phyloP scores from a whole-genome alignment of 2,329 filamentous ascomycete genomes.

The Sphaerostilbella broomeana region DNA sequence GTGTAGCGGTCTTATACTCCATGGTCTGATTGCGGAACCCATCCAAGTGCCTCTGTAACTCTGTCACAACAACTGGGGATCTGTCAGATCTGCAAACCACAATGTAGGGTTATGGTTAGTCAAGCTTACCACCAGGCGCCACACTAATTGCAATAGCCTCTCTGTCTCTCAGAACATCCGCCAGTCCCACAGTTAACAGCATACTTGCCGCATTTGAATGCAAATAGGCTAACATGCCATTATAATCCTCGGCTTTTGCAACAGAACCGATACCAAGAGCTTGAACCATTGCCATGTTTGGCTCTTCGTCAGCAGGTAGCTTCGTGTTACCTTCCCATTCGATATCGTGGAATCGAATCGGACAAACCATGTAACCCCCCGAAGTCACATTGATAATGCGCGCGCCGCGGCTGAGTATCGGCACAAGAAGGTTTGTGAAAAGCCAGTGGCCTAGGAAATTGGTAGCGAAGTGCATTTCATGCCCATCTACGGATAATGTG shows the following conservation, averaged over 20 bases:
- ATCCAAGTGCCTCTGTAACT: slow-evolving; percentile 4
- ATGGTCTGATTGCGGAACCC: slow-evolving; percentile 8
- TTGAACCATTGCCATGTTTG: slow-evolving; percentile 1
- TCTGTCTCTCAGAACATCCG: slow-evolving; percentile 1
- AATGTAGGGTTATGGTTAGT: no score
- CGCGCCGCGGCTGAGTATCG: not conserved
- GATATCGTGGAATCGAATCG: slow-evolving; percentile 8
- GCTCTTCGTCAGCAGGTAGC: slow-evolving; percentile 2
- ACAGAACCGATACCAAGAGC: slow-evolving; percentile 6
- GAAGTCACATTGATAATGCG: slow-evolving; percentile 7
- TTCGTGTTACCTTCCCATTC: slow-evolving; percentile 6
- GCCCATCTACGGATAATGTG: not conserved
- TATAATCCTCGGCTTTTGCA: slow-evolving; percentile 1
- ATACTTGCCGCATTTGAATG: slow-evolving; percentile 8
- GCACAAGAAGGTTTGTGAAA: slow-evolving; percentile 1
- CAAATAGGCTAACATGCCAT: slow-evolving; percentile 6
- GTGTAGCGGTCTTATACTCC: slow-evolving; percentile 5
- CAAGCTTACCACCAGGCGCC: slow-evolving; percentile 8
- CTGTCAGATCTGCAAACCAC: not conserved
- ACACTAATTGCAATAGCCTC: not conserved
- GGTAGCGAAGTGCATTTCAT: slow-evolving; percentile 3
- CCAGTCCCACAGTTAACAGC: slow-evolving; percentile 4
- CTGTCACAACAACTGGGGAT: slow-evolving; percentile 6
- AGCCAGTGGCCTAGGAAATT: slow-evolving; percentile 7
- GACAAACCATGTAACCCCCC: slow-evolving; percentile 4